phyloP scores from a whole-genome alignment of 2,329 filamentous ascomycete genomes.

The Aureobasidium sp. region DNA sequence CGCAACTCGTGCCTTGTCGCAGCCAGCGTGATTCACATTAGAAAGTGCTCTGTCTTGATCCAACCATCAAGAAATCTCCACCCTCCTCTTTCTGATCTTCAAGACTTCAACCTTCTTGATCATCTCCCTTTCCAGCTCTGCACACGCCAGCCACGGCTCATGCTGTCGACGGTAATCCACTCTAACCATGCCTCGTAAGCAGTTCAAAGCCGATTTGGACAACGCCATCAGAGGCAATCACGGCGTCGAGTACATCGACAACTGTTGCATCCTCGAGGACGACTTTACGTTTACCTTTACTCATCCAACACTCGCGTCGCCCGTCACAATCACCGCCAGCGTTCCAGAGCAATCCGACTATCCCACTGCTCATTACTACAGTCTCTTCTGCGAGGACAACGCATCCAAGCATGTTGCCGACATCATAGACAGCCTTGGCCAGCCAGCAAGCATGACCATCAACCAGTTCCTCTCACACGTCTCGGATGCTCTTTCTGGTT shows the following conservation, averaged over 20 bases:
- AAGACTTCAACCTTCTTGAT: slow-evolving; percentile 8
- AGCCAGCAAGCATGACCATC: slow-evolving; percentile 40
- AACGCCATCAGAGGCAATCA: slow-evolving; percentile 27
- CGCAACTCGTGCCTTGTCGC: background rate
- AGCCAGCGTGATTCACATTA: background rate
- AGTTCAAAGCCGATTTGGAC: slow-evolving; percentile 55
- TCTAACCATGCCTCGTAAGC: slow-evolving; percentile 54
- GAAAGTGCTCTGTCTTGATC: background rate
- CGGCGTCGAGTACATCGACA: slow-evolving; percentile 40
- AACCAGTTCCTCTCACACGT: slow-evolving; percentile 44
- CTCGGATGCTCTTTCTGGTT: slow-evolving; percentile 32
- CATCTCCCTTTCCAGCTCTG: background rate
- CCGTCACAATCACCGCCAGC: slow-evolving; percentile 11
- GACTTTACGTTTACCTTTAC: slow-evolving; percentile 60
- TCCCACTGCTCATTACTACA: slow-evolving; percentile 50
- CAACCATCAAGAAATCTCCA: background rate
- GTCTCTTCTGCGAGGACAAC: slow-evolving; percentile 48
- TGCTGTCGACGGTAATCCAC: background rate
- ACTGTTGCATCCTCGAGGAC: slow-evolving; percentile 56
- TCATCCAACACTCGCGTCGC: slow-evolving; percentile 19
- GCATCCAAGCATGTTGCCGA: slow-evolving; percentile 37
- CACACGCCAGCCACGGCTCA: background rate
- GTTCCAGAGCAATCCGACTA: slow-evolving; percentile 53
- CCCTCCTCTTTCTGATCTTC: background rate
- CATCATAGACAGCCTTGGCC: slow-evolving; percentile 40